Evolutionary conservation across 2,329 filamentous ascomycete species (phyloP), one percentile per base, ranked within the genome.

Genomic region (Paecilomyces fulvus): DNA sequence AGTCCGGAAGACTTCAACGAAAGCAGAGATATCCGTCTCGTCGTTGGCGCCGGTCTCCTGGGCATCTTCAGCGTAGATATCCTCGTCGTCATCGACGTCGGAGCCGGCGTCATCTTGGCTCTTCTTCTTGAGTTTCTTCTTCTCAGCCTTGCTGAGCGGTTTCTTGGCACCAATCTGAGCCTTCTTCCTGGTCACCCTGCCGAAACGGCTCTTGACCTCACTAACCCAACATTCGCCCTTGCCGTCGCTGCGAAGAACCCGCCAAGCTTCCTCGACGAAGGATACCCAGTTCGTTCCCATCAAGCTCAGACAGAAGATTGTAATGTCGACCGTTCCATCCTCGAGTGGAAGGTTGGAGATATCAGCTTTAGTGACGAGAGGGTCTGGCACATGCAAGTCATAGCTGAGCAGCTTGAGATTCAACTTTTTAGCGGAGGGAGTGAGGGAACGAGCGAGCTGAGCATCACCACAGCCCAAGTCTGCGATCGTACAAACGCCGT

Each of bases 211-310:
- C 77, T 97, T 97, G 75, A 99, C 96, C 76, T 99, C 94, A 51
- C 90, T 89, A 53, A 99, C 83, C 94, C 94, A 99, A 55, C 96
- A 85, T 78, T 99, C 94, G 63, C 94, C 75, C 60, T 76, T 77
- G 30, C 75, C 94, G 68, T 94, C 92, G 83, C 91, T 92, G 68
- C 90, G 87, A 59, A 99, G 81, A 53, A 97, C 81, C 55, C 94
- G 86, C 78, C 90, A 95, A 12, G 92, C 92, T 76, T 99, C 94
- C 75, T 97, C 94, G 66, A 99, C 83, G 71, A 99, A 97, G 65
- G 90, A 86, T 54, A 95, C 83, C 92, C 94, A 99, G 76, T 99
- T 99, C 55, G 94, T 99, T 68, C 94, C 94, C 94, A 99, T 99
- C 58, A 99, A 83, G 52, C 92, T 94, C 30, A 99, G 82, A 73